Evolutionary conservation across 2,329 filamentous ascomycete genomes (phyloP).

Genomic region (Incumbomyces lentus): DNA sequence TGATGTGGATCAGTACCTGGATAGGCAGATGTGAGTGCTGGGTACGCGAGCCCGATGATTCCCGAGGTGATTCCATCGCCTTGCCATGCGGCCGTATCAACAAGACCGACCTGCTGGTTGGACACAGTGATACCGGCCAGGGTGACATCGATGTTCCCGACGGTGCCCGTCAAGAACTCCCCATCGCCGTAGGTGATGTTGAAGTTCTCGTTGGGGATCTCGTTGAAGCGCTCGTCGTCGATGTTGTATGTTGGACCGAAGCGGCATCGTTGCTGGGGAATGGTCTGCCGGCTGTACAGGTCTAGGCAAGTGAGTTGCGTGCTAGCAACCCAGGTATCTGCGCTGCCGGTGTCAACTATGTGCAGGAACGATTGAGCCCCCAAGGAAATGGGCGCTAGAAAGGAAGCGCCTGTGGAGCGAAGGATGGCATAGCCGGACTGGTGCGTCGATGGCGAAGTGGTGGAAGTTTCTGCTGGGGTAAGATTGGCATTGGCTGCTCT

Average conservation of each 20-base stretch:
- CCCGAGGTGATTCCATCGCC: constrained; percentile 39
- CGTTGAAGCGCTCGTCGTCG: constrained; percentile 10
- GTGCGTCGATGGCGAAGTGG: not conserved
- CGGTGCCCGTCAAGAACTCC: constrained; percentile 3
- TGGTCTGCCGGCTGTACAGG: constrained; percentile 2
- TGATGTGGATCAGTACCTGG: constrained; percentile 11
- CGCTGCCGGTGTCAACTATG: constrained; percentile 39
- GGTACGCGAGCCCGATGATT: constrained; percentile 43
- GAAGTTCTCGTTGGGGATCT: constrained; percentile 19
- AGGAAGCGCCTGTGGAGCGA: constrained; percentile 1
- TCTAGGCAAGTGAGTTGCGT: constrained; percentile 29
- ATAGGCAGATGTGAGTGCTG: constrained; percentile 36
- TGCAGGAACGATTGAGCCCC: constrained; percentile 27
- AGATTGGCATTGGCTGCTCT: not conserved
- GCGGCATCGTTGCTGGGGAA: constrained; percentile 12
- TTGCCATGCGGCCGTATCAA: constrained; percentile 32
- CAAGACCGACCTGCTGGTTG: constrained; percentile 38
- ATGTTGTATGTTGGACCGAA: constrained; percentile 19
- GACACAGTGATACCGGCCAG: constrained; percentile 22
- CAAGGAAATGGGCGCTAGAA: constrained; percentile 15
- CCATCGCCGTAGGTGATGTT: constrained; percentile 22
- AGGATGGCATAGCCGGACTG: not conserved
- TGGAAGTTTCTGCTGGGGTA: not conserved
- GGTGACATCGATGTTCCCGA: constrained; percentile 14
- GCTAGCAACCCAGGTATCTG: constrained; percentile 37